phyloP scores from a whole-genome alignment of 805 yeast genomes.

The Hermanozyma aechmeae region DNA sequence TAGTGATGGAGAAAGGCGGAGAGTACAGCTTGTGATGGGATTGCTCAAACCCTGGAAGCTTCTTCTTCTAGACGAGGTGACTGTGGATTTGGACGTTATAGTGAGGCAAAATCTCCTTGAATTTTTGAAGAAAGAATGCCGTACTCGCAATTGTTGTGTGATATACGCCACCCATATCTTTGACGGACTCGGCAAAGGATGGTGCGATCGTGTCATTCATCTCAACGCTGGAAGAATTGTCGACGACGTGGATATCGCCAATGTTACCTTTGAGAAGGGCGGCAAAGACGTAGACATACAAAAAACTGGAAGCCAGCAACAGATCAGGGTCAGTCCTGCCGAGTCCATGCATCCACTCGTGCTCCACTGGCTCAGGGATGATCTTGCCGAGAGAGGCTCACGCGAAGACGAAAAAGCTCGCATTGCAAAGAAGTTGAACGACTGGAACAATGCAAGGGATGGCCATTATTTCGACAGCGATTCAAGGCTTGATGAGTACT shows the following conservation, averaged over 20 bases:
- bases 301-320: slow-evolving; percentile 13
- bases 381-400: slow-evolving; percentile 45
- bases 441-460: slow-evolving; percentile 40
- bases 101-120: slow-evolving; percentile 69
- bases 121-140: slow-evolving; percentile 70
- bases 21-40: slow-evolving; percentile 94
- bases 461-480: slow-evolving; percentile 34
- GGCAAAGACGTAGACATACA: slow-evolving; percentile 16
- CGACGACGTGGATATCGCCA: slow-evolving; percentile 23
- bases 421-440: slow-evolving; percentile 39
- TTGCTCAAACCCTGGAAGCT: slow-evolving; percentile 84
- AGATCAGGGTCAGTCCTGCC: slow-evolving; percentile 30
- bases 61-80: slow-evolving; percentile 87
- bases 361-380: slow-evolving; percentile 52
- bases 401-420: slow-evolving; percentile 35
- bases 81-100: slow-evolving; percentile 91
- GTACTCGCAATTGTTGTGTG: slow-evolving; percentile 59
- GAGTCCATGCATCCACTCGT: slow-evolving; percentile 68
- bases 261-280: slow-evolving; percentile 21
- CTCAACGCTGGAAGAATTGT: slow-evolving; percentile 54
- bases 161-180: slow-evolving; percentile 95
- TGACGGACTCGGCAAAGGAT: slow-evolving; percentile 74
- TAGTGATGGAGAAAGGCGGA: slow-evolving; percentile 90
- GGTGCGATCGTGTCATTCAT: slow-evolving; percentile 85
- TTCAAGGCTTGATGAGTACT: slow-evolving; percentile 37